Conservation (phyloP, 2,329 filamentous ascomycete species). For the Neurospora sp. region DNA sequence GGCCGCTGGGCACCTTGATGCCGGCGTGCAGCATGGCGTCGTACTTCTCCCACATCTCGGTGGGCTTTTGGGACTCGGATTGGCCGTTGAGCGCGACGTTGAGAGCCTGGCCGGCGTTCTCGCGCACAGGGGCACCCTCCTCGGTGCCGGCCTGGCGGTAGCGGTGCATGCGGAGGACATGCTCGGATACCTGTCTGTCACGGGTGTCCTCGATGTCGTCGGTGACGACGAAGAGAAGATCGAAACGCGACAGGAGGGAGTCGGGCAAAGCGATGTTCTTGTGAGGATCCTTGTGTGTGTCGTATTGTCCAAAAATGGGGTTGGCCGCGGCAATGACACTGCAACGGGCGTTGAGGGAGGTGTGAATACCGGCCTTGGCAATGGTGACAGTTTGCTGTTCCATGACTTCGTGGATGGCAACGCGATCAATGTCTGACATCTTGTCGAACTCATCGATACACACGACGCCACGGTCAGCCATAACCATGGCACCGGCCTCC, state of each 20-base stretch:
- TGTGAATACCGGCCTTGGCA: constrained; percentile 96
- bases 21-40: constrained; percentile 93
- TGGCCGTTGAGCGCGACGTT: constrained; percentile 79
- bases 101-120: constrained; percentile 73
- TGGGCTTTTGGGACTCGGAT: constrained; percentile 60
- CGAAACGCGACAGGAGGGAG: constrained; percentile 94
- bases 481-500: constrained; percentile 97
- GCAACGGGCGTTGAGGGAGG: constrained; percentile 90
- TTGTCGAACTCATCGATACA: constrained; percentile 99
- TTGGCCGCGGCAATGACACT: constrained; percentile 95
- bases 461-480: constrained; percentile 91
- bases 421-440: constrained; percentile 96
- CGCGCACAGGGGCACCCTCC: constrained; percentile 87
- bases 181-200: constrained; percentile 87
- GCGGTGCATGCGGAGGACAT: constrained; percentile 92
- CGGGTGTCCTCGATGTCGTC: constrained; percentile 94
- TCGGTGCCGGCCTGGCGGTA: constrained; percentile 89
- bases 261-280: constrained; percentile 97
- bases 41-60: constrained; percentile 92
- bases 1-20: constrained; percentile 64
- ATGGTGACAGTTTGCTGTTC: constrained; percentile 99
- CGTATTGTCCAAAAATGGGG: constrained; percentile 96
- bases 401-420: constrained; percentile 99
- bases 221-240: constrained; percentile 93
- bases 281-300: constrained; percentile 96